Evolutionary conservation across 352 stramenopile species (phyloP).

Genomic region (Globisporangium nunn): DNA sequence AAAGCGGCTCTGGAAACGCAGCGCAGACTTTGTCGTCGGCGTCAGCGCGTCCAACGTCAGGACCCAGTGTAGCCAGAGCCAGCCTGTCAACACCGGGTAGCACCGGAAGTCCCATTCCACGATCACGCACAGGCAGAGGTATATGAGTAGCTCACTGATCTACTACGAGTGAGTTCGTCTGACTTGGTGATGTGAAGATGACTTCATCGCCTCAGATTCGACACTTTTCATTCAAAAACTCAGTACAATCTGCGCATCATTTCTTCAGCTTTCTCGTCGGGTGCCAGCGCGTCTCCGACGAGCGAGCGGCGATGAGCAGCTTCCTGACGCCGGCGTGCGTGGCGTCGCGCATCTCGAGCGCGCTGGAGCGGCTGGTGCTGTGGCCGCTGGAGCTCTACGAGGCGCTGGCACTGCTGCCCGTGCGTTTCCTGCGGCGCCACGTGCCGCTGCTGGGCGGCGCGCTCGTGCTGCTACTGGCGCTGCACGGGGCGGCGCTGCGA

Average conservation of each 20-base stretch:
- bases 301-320: not conserved
- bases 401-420: constrained; percentile 60
- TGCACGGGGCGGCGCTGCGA: constrained; percentile 64
- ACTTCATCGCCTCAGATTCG: too few species aligned
- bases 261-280: too few species aligned
- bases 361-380: constrained; percentile 47
- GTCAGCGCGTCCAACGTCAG: constrained; percentile 41
- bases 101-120: constrained; percentile 22
- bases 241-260: too few species aligned
- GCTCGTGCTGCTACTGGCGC: constrained; percentile 71
- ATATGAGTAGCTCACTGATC: not conserved
- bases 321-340: not conserved
- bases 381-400: constrained; percentile 73
- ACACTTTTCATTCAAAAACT: too few species aligned
- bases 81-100: constrained; percentile 31
- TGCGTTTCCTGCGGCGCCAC: constrained; percentile 68
- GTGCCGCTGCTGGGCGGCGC: constrained; percentile 64
- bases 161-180: too few species aligned
- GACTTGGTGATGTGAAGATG: too few species aligned
- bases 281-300: too few species aligned
- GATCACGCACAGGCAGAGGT: constrained; percentile 23
- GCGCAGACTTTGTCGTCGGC: constrained; percentile 15
- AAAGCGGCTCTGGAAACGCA: constrained; percentile 10
- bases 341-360: not conserved
- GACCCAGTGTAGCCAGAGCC: constrained; percentile 42